Base-by-base conservation (phyloP, 371 early-diverging fungal species). In the Haplosporangium sp. region DNA sequence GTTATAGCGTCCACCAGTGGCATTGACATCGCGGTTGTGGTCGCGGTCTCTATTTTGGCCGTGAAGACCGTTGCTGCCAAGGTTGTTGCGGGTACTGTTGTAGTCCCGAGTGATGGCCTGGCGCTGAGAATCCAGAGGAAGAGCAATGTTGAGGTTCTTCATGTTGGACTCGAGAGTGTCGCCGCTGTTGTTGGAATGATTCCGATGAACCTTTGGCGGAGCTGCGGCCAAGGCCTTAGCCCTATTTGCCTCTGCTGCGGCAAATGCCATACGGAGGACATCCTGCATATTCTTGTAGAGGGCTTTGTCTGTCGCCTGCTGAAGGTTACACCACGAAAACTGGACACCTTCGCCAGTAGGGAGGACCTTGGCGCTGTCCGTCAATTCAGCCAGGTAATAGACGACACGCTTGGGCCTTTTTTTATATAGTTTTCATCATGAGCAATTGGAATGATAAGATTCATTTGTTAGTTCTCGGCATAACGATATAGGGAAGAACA, bases 261-360 rank as follows among this genome's bases (percentile, higher is more conserved):
- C 68, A 51, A 88, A 86, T 5, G 95, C 93, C 71, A 89, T 83
- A 41, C 84, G 86, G 61, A 95, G 86, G 1, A 93, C 90, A 57
- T 93, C 91, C 74, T 93, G 92, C 93, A 95, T 94, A 74, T 86
- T 93, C 67, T 88, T 89, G 81, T 88, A 94, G 45, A 89, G 80
- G 9, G 84, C 87, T 73, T 91, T 93, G 59, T 93, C 94, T 11
- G 83, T 69, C 0, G 92, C 93, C 64, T 84, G 80, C 20, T 86
- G 71, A 29, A 89, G 84, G 50, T 83, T 80, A 73, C 88, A 89
- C 94, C 94, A 95, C 53, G 88, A 85, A 58, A 91, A 83, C 82
- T 92, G 88, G 40, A 94, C 80, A 12, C 94, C 94, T 47, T 90
- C 90, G 20, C 93, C 89, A 50, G 86, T 86, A 41, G 91, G 86